Evolutionary conservation across 495 filamentous ascomycete genomes (phyloP).

Genomic region (Aspergillus heteromorphus): DNA sequence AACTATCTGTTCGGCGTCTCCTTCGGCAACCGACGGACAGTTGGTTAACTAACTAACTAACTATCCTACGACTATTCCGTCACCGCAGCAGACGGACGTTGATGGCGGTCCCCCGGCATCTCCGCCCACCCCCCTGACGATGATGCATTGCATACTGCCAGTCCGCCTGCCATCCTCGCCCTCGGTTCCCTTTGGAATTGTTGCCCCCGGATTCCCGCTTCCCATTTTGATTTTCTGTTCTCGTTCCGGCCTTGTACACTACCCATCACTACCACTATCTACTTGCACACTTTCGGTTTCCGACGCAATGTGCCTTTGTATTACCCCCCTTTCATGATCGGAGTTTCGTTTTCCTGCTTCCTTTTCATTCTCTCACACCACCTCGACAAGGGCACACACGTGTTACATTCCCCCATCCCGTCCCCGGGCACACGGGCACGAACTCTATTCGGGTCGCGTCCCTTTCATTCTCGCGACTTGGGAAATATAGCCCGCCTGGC

Average conservation of each 20-base stretch:
- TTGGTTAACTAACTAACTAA: no score
- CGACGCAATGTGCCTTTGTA: neutral
- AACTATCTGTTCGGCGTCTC: constrained; percentile 4
- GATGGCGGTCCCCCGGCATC: no score
- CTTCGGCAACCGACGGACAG: constrained; percentile 6
- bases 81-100: no score
- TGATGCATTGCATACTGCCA: neutral
- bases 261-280: constrained; percentile 2
- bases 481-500: neutral
- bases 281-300: neutral
- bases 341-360: neutral
- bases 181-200: neutral
- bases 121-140: constrained; percentile 3
- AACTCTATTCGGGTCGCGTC: neutral
- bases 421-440: neutral
- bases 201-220: constrained; percentile 1
- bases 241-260: constrained; percentile 2
- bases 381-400: constrained; percentile 13
- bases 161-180: neutral
- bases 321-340: neutral
- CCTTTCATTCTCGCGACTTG: neutral
- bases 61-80: no score
- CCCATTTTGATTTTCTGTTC: neutral
- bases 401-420: constrained; percentile 11
- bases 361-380: constrained; percentile 1